Evolutionary conservation across 2,329 filamentous ascomycete species (phyloP), one percentile per base, ranked within the genome.

Genomic region (Exserohilum rostratum): DNA sequence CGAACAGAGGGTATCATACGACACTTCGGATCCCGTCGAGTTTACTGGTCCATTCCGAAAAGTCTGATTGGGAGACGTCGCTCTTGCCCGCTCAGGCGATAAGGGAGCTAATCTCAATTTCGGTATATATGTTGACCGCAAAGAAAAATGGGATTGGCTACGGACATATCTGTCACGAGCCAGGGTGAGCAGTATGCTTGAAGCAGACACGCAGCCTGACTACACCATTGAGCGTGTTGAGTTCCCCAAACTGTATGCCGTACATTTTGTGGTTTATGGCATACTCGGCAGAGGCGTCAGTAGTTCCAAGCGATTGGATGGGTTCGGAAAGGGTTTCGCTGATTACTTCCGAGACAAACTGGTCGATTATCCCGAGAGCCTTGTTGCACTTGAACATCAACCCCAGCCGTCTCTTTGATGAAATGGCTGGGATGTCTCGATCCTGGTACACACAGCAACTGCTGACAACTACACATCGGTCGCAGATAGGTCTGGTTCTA

Each of bases 261-360:
- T 75, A 40, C 71, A 76, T 48, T 75, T 74, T 48, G 70, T 78
- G 2, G 65, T 77, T 6, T 74, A 77, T 58, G 72, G 72, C 1
- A 68, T 76, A 31, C 42, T 77, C 33, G 74, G 72, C 3, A 49
- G 71, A 11, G 75, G 75, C 6, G 73, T 84, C 3, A 83, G 80
- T 57, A 81, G 80, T 25, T 25, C 22, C 7, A 25, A 25, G 22
- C 22, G 22, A 4, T 25, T 25, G 22, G 22, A 25, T 25, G 4
- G 4, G 22, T 25, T 25, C 4, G 22, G 4, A 25, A 25, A 25
- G 7, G 22, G 22, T 25, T 25, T 25, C 22, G 22, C 22, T 4
- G 22, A 25, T 25, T 25, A 25, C 22, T 25, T 25, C 22, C 22
- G 22, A 7, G 22, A 25, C 22, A 25, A 25, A 25, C 22, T 25